Percentiles rank a stretch among this genome's conserved stretches.
phyloP scores from a whole-genome alignment of 176 grass and related monocot genomes.

The Aechmea fasciata region DNA sequence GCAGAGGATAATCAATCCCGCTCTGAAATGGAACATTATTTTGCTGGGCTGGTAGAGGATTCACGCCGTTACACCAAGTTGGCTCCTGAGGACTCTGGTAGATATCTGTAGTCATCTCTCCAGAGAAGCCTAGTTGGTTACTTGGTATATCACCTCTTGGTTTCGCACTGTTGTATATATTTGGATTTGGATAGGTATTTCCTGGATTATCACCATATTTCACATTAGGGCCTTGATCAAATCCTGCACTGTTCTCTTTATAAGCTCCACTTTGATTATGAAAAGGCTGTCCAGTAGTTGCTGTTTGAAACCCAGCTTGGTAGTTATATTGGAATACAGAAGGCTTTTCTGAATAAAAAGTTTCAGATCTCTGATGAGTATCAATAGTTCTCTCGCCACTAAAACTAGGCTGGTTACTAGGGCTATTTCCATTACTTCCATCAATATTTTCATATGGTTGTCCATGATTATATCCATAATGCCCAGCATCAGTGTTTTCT shows the following conservation, averaged over 20 bases:
- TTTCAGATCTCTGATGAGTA: conserved; percentile 21
- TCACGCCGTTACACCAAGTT: no score
- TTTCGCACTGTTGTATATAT: conserved; percentile 14
- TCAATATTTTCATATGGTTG: conserved; percentile 17
- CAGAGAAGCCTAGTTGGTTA: conserved; percentile 22
- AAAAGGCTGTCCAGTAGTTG: conserved; percentile 19
- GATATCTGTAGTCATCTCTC: conserved; percentile 24
- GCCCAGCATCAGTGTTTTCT: conserved; percentile 16
- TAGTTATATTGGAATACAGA: not conserved
- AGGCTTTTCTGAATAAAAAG: conserved; percentile 17
- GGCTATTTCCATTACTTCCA: not conserved
- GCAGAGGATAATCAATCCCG: conserved; percentile 12
- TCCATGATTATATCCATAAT: conserved; percentile 22
- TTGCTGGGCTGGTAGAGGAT: conserved; percentile 8
- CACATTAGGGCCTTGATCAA: conserved; percentile 27
- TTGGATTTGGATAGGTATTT: conserved; percentile 23
- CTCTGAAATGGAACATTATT: conserved; percentile 18
- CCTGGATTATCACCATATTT: conserved; percentile 33
- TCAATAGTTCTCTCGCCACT: conserved; percentile 16
- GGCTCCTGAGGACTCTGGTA: conserved; percentile 5
- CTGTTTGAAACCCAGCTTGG: not conserved
- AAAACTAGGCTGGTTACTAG: conserved; percentile 26
- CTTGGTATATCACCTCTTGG: conserved; percentile 3
- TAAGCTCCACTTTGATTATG: conserved; percentile 19
- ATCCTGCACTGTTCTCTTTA: conserved; percentile 24